Base-by-base conservation (phyloP, 345 rosid species). In the Draba incana region DNA sequence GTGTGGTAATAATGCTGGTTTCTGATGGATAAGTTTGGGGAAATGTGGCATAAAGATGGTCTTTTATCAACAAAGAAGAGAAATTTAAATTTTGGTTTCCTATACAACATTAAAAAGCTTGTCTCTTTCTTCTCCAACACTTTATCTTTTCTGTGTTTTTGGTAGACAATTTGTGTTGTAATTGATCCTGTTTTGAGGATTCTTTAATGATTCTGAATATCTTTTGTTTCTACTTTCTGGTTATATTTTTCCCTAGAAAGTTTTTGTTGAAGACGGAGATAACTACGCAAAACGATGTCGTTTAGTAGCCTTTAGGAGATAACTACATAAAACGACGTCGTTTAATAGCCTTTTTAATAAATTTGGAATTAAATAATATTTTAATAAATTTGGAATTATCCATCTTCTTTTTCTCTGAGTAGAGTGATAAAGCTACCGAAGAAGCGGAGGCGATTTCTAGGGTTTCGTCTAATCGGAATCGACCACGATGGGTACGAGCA, bases 401-500 rank as follows among this genome's bases (percentile, higher is more conserved):
- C 66, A 68, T 39, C 10, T 38, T 28, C 38, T 38, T 28, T 30
- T 67, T 48, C 59, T 56, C 0, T 33, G 65, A 85, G 71, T 11
- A 20, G 71, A 33, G 50, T 59, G 67, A 58, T 51, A 23, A 74
- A 62, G 63, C 38, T 2, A 51, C 45, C 2, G 64, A 67, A 59
- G 53, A 2, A 12, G 24, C 57, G 68, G 66, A 33, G 71, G 64
- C 57, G 68, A 25, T 54, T 65, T 63, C 74, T 75, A 75, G 78
- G 78, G 78, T 68, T 68, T 62, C 56, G 16, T 44, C 49, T 58
- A 55, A 0, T 64, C 64, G 68, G 20, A 20, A 20, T 20, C 20
- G 20, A 20, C 20, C 20, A 23, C 64, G 46, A 88, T 84, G 98
- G 97, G 85, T 0, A 79, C 78, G 28, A 86, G 85, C 81, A 81